Evolutionary conservation across 1,139 yeast species (phyloP), one percentile per base, ranked within the genome.

Genomic region (Magnusiomyces paraingens): DNA sequence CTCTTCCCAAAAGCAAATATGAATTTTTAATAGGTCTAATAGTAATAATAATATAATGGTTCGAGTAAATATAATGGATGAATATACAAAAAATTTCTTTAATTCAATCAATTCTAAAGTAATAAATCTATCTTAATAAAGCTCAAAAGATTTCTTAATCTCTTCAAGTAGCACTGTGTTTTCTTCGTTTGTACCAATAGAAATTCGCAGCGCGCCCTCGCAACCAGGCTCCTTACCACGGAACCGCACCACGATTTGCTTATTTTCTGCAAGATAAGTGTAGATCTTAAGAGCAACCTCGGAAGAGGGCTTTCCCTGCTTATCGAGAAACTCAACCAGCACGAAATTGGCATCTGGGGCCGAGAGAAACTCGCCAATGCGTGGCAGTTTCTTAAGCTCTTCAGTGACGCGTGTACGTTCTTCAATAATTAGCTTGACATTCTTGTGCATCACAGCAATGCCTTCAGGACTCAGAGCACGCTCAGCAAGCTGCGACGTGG

Each of bases 161-260:
- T 78, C 81, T 47, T 73, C 66, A 12, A 91, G 66, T 55, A 93
- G 70, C 15, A 64, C 61, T 46, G 73, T 67, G 63, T 89, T 91
- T 69, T 93, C 98, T 54, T 79, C 81, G 40, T 70, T 73, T 0
- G 96, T 90, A 26, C 99, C 99, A 44, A 93, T 75, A 0, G 98
- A 86, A 29, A 91, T 79, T 71, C 99, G 80, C 55, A 93, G 72
- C 49, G 89, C 88, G 39, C 99, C 99, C 2, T 74, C 73, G 68
- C 99, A 93, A 47, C 95, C 95, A 49, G 83, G 77, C 70, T 93
- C 99, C 36, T 75, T 80, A 40, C 99, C 99, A 73, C 99, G 80
- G 67, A 81, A 93, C 68, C 99, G 80, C 14, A 91, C 87, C 51
- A 93, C 97, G 21, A 93, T 90, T 43, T 81, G 82, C 52, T 84